Percentiles rank a stretch among this genome's conserved stretches.
phyloP scores from a whole-genome alignment of 768 basidiomycete genomes.

The Kwoniella botswanensis region DNA sequence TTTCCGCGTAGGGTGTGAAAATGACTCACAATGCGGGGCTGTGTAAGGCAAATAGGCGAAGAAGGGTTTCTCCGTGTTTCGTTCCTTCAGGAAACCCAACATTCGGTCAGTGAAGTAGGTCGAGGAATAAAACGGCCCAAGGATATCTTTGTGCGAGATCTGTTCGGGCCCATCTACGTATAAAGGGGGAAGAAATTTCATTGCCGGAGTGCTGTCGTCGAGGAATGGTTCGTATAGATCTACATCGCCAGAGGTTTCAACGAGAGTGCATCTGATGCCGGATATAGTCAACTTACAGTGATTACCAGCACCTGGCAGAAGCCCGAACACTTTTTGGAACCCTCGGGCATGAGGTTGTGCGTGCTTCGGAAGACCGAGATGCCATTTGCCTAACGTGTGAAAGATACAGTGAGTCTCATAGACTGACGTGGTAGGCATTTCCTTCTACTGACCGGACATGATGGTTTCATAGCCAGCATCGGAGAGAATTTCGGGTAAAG shows the following conservation, averaged over 20 bases:
- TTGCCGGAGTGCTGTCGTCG: constrained; percentile 38
- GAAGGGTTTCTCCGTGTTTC: constrained; percentile 46
- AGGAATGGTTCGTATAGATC: constrained; percentile 41
- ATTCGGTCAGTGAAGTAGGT: constrained; percentile 38
- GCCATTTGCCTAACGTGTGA: constrained; percentile 50
- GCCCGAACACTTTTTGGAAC: constrained; percentile 46
- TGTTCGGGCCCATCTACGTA: constrained; percentile 41
- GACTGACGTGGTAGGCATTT: not conserved
- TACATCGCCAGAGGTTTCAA: not conserved
- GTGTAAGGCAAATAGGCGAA: constrained; percentile 54
- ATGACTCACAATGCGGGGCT: constrained; percentile 49
- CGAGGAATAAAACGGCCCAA: constrained; percentile 44
- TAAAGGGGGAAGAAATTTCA: constrained; percentile 44
- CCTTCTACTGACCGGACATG: constrained; percentile 24
- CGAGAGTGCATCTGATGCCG: not conserved
- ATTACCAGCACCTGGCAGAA: constrained; percentile 45
- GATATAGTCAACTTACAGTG: constrained; percentile 29
- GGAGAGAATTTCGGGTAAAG: constrained; percentile 49
- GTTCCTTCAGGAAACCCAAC: constrained; percentile 31
- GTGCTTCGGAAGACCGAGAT: constrained; percentile 49
- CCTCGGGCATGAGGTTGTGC: constrained; percentile 42
- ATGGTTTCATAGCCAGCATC: constrained; percentile 51
- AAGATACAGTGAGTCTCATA: not conserved
- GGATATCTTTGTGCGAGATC: constrained; percentile 43
- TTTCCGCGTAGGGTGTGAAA: not conserved